These are phyloP conservation scores for Eucalyptus pumila DNA, from an alignment of 345 rosid species.

Conservation along the genomic window DNA sequence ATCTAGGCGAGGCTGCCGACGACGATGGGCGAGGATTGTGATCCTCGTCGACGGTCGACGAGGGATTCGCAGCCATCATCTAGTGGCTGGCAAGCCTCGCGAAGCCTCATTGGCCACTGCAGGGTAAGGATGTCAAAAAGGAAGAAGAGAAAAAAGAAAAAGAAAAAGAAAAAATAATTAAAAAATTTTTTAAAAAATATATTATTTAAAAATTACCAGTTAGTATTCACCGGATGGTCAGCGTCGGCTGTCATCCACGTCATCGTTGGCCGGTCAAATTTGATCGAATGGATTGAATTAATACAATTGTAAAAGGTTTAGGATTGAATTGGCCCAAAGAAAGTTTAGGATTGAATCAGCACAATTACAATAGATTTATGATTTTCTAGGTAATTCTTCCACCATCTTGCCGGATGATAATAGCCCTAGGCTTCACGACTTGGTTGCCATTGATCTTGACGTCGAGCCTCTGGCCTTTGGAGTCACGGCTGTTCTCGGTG, in stretches of 20 bases:
- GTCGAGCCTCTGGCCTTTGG: conserved; percentile 68
- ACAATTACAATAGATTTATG: accelerated
- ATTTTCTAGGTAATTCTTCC: no score
- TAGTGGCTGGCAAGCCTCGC: no score
- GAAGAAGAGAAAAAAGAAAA: no score
- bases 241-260: accelerated
- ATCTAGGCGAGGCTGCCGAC: accelerated
- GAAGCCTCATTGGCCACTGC: accelerated
- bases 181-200: no score
- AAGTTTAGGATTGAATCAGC: accelerated
- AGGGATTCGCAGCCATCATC: no score
- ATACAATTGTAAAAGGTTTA: accelerated
- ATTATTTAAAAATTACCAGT: no score
- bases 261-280: accelerated
- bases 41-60: accelerated
- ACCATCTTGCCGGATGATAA: not conserved
- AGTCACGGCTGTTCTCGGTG: conserved; percentile 92
- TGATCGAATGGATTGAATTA: accelerated
- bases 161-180: accelerated
- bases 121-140: accelerated
- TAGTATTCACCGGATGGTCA: accelerated
- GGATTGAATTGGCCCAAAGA: accelerated
- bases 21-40: accelerated
- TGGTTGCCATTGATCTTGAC: conserved; percentile 87
- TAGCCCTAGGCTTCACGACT: conserved; percentile 72